A percentile compares a stretch with the other conserved stretches of the same genome.
These are phyloP conservation scores for Leishmania tarentolae DNA, from an alignment of 208 protist species.

Conservation along the genomic window DNA sequence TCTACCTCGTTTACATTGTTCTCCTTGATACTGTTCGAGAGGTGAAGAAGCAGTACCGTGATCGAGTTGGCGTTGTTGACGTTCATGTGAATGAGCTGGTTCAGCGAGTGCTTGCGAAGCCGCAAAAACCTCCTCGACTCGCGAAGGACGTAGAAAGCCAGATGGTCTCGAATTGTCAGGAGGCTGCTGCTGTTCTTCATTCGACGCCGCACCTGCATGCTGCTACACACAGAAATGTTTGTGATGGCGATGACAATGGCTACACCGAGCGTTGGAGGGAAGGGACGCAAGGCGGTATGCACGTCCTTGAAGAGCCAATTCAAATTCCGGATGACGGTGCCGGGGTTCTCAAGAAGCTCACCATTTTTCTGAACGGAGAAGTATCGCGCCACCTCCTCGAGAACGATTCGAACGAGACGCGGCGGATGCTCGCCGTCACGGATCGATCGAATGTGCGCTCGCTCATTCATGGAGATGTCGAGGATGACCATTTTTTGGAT, in stretches of 20 bases:
- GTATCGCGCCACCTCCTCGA: slow-evolving; percentile 73
- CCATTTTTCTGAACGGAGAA: slow-evolving; percentile 55
- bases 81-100: slow-evolving; percentile 77
- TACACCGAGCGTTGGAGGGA: slow-evolving; percentile 62
- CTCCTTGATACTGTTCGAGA: slow-evolving; percentile 45
- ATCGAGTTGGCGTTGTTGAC: slow-evolving; percentile 55
- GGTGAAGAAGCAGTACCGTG: slow-evolving; percentile 55
- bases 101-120: slow-evolving; percentile 45
- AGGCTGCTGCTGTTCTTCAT: slow-evolving; percentile 87
- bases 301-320: slow-evolving; percentile 69
- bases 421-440: slow-evolving; percentile 42
- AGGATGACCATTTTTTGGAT: slow-evolving; percentile 72
- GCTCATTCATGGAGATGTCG: slow-evolving; percentile 68
- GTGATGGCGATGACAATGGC: slow-evolving; percentile 82
- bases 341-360: slow-evolving; percentile 43
- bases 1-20: slow-evolving; percentile 81
- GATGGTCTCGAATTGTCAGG: slow-evolving; percentile 74
- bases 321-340: slow-evolving; percentile 81
- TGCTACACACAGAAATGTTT: slow-evolving; percentile 86
- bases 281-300: slow-evolving; percentile 54
- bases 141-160: slow-evolving; percentile 68
- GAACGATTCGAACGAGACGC: slow-evolving; percentile 54
- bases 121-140: slow-evolving; percentile 47
- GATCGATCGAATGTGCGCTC: slow-evolving; percentile 59
- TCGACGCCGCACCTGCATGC: slow-evolving; percentile 76